These are phyloP conservation scores for Penicillium coprophilum DNA, from an alignment of 495 filamentous ascomycete species.

Conservation along the genomic window DNA sequence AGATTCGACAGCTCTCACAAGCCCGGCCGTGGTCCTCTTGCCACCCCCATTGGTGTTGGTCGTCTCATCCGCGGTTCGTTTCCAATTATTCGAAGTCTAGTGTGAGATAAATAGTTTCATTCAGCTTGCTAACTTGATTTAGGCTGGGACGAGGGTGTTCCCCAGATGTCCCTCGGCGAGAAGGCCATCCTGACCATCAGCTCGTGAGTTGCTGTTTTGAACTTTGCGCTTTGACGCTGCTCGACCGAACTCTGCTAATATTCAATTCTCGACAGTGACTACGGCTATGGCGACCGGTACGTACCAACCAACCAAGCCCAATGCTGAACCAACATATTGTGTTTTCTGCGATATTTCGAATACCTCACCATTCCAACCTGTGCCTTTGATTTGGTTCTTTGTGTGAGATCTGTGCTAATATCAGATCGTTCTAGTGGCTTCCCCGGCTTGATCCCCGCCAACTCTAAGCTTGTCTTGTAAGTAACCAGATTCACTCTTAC, in stretches of 20 bases:
- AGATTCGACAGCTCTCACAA: constrained; percentile 76
- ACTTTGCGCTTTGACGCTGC: neutral
- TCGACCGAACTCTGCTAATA: constrained; percentile 25
- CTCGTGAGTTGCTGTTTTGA: constrained; percentile 52
- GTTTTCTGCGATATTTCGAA: neutral
- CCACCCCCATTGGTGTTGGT: constrained; percentile 68
- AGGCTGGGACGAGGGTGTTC: constrained; percentile 89
- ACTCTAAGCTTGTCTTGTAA: constrained; percentile 53
- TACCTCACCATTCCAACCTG: neutral
- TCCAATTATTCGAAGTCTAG: neutral
- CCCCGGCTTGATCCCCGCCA: constrained; percentile 57
- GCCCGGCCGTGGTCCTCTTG: constrained; percentile 59
- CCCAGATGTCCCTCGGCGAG: constrained; percentile 76
- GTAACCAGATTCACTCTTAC: constrained; percentile 18
- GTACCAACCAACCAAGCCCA: constrained; percentile 19
- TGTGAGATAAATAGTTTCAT: neutral
- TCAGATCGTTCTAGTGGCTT: constrained; percentile 30
- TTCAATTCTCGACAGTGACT: constrained; percentile 55
- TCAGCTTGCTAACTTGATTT: constrained; percentile 11
- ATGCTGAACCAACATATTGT: neutral
- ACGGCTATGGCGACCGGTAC: constrained; percentile 71
- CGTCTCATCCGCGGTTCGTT: constrained; percentile 74
- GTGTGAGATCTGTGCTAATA: neutral
- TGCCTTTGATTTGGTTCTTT: neutral
- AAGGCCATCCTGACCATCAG: constrained; percentile 77